Base-by-base conservation (phyloP, 2,329 filamentous ascomycete species). In the Lasiodiplodia sp. region DNA sequence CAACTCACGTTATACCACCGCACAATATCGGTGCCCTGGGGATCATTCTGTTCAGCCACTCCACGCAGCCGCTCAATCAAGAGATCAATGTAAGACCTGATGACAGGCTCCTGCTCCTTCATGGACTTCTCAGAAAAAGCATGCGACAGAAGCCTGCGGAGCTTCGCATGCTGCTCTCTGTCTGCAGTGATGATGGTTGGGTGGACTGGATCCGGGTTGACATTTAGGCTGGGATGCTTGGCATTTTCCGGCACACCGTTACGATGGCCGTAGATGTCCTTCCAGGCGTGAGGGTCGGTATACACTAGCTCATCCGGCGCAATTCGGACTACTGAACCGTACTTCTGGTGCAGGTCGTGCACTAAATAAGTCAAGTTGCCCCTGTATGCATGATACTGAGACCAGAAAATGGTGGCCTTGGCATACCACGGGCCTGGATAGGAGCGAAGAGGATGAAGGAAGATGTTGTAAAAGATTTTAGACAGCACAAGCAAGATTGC, bases 251-350 rank as follows among this genome's bases (percentile, higher is more conserved):
- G n/a, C 1, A 40, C 31, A 4, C 47, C 34, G 14, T 18, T 68
- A n/a, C 66, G 21, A 4, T 63, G 57, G 16, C 66, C 66, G 12
- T 80, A 80, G 38, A 84, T 82, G 40, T 84, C 81, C 72, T 79
- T 78, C 78, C 82, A 86, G 2, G 77, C 77, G 3, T 77, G 69
- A 2, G 51, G 18, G 25, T 78, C 73, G 57, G 75, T 79, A 71
- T 83, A 86, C 2, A 51, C 37, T 18, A 68, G 11, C 21, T 84
- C 80, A 21, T 77, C 78, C 0, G 82, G 82, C 0, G 76, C 74
- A 4, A 83, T 69, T 4, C 82, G 77, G 0, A 84, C 81, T 2
- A 79, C 80, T 1, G 80, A 77, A 23, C 83, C 83, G 68, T 82
- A 83, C 62, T 77, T 74, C 10, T 77, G 72, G 64, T 84, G 82